phyloP scores from a whole-genome alignment of 495 filamentous ascomycete species.

The Tuber melanosporum region DNA sequence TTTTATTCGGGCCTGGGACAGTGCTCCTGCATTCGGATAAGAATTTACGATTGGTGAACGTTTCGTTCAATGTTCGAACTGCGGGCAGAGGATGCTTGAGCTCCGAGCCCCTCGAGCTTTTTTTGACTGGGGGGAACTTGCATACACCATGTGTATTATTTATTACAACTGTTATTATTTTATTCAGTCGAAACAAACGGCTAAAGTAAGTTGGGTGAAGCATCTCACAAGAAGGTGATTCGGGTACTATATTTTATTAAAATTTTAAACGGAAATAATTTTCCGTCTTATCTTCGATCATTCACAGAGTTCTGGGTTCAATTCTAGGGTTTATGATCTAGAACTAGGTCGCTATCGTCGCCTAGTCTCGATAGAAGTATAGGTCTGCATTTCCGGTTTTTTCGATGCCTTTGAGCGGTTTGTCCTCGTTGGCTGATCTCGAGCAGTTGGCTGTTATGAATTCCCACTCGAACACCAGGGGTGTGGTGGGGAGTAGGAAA shows the following conservation, averaged over 20 bases:
- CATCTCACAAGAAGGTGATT: not conserved
- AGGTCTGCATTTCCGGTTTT: not conserved
- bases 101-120: not conserved
- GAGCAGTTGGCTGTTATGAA: not conserved
- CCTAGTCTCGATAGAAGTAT: conserved; percentile 2
- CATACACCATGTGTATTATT: not conserved
- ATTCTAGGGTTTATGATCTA: not conserved
- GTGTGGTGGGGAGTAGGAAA: not conserved
- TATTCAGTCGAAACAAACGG: not conserved
- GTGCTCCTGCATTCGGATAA: not conserved
- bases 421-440: not conserved
- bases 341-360: not conserved
- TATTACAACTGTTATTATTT: not conserved
- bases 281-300: conserved; percentile 5
- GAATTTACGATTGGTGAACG: conserved; percentile 3
- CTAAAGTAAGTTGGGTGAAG: not conserved
- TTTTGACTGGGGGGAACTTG: not conserved
- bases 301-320: not conserved
- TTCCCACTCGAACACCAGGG: not conserved
- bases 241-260: not conserved
- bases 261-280: not conserved
- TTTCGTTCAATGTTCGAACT: not conserved
- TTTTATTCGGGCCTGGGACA: not conserved
- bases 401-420: not conserved
- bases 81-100: not conserved